phyloP scores from a whole-genome alignment of 169 alveolate genomes.

The Miamiensis avidus region DNA sequence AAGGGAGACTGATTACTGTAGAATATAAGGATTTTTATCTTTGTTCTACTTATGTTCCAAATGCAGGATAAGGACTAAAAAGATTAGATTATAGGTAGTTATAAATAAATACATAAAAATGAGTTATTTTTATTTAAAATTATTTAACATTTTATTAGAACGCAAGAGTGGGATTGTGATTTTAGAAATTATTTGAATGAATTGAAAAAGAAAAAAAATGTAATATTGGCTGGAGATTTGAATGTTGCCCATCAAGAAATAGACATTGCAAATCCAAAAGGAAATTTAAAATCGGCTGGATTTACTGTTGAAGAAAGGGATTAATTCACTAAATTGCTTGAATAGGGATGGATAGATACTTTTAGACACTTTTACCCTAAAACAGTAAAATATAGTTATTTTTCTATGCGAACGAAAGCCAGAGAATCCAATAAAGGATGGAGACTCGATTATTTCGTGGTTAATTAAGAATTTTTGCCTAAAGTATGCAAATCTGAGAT shows the following conservation, averaged over 20 bases:
- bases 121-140: no score
- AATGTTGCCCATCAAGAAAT: slow-evolving; percentile 76
- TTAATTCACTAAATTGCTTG: slow-evolving; percentile 54
- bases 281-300: slow-evolving; percentile 69
- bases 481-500: slow-evolving; percentile 58
- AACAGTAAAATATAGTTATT: slow-evolving; percentile 60
- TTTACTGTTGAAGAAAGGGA: slow-evolving; percentile 70
- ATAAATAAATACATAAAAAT: no score
- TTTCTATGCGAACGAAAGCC: slow-evolving; percentile 42
- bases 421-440: slow-evolving; percentile 80
- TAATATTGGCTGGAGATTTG: slow-evolving; percentile 76
- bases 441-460: slow-evolving; percentile 82
- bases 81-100: slow-evolving; percentile 75
- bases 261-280: slow-evolving; percentile 70
- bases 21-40: slow-evolving; percentile 73
- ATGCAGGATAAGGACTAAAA: slow-evolving; percentile 64
- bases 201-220: slow-evolving; percentile 58
- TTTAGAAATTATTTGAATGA: slow-evolving; percentile 55
- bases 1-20: slow-evolving; percentile 74
- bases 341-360: slow-evolving; percentile 69
- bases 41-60: slow-evolving; percentile 76
- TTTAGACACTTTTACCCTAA: slow-evolving; percentile 75
- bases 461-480: slow-evolving; percentile 31
- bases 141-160: no score
- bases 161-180: slow-evolving; percentile 74